These are phyloP conservation scores for Candida buenavistaensis DNA, from an alignment of 1,139 yeast genomes.

Conservation along the genomic window DNA sequence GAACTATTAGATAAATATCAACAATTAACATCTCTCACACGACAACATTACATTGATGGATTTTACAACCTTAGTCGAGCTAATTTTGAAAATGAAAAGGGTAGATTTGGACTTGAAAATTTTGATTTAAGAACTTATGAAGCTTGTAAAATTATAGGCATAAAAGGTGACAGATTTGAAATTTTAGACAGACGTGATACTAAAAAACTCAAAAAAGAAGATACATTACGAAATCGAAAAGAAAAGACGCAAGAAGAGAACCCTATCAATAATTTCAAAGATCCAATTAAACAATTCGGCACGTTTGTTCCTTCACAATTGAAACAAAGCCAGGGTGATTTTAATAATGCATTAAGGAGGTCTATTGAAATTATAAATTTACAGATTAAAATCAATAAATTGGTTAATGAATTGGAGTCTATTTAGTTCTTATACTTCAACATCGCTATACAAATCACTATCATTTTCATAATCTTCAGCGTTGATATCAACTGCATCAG, in stretches of 20 bases:
- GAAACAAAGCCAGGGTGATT: conserved; percentile 38
- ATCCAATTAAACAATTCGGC: conserved; percentile 55
- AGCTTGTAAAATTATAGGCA: conserved; percentile 24
- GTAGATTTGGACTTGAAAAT: conserved; percentile 23
- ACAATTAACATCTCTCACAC: conserved; percentile 18
- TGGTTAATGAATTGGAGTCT: conserved; percentile 17
- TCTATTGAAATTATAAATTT: conserved; percentile 31
- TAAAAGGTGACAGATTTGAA: conserved; percentile 11
- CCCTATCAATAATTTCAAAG: conserved; percentile 13
- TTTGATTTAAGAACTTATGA: conserved; percentile 32
- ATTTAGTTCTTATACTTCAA: conserved; percentile 22
- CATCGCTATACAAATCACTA: conserved; percentile 49
- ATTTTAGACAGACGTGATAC: conserved; percentile 15
- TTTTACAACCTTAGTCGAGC: conserved; percentile 41
- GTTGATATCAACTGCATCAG: conserved; percentile 30
- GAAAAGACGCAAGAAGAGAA: conserved; percentile 6
- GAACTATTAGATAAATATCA: conserved; percentile 34
- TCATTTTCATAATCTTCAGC: conserved; percentile 51
- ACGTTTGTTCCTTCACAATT: conserved; percentile 47
- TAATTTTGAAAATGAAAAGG: conserved; percentile 23
- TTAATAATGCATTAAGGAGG: conserved; percentile 28
- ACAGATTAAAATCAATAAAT: conserved; percentile 19
- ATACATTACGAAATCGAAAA: conserved; percentile 8
- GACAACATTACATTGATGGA: conserved; percentile 29
- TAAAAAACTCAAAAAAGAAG: conserved; percentile 2